Evolutionary conservation across 257 asterid species (phyloP).

Genomic region (Lycium barbarum): DNA sequence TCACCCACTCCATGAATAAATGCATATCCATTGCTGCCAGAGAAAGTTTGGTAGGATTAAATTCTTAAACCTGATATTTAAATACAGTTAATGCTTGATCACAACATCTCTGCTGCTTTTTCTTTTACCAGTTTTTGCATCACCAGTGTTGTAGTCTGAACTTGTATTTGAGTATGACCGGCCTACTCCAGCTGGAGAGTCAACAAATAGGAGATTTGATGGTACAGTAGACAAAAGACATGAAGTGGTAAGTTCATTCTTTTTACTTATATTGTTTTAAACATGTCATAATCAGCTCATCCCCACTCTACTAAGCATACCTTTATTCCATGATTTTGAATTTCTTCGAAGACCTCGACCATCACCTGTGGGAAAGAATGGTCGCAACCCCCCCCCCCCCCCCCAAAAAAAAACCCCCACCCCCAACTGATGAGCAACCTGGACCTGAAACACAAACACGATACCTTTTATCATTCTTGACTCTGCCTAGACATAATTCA

Average conservation of each 20-base stretch:
- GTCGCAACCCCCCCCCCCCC: conserved; percentile 61
- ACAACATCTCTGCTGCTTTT: not conserved
- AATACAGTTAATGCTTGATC: not conserved
- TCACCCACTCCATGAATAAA: conserved; percentile 75
- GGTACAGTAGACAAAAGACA: conserved; percentile 46
- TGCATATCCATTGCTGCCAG: conserved; percentile 87
- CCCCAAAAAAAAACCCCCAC: conserved; percentile 91
- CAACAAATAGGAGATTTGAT: conserved; percentile 90
- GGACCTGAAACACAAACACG: conserved; percentile 62
- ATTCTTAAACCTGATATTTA: not conserved
- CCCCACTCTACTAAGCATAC: conserved; percentile 39
- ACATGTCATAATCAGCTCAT: not conserved
- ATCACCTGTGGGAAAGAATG: conserved; percentile 86
- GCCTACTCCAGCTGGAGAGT: conserved; percentile 98
- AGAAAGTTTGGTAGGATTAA: conserved; percentile 28
- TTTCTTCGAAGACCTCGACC: conserved; percentile 80
- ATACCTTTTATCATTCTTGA: conserved; percentile 13
- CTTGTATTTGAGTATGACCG: conserved; percentile 95
- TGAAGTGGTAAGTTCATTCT: conserved; percentile 12
- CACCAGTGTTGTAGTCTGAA: conserved; percentile 80
- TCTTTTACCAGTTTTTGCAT: conserved; percentile 72
- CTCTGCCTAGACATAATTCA: conserved; percentile 13
- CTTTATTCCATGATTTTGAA: conserved; percentile 91
- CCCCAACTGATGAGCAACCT: conserved; percentile 89
- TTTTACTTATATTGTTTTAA: conserved; percentile 5